Conservation (phyloP, 2,329 filamentous ascomycete species). For the Fusarium sp. region DNA sequence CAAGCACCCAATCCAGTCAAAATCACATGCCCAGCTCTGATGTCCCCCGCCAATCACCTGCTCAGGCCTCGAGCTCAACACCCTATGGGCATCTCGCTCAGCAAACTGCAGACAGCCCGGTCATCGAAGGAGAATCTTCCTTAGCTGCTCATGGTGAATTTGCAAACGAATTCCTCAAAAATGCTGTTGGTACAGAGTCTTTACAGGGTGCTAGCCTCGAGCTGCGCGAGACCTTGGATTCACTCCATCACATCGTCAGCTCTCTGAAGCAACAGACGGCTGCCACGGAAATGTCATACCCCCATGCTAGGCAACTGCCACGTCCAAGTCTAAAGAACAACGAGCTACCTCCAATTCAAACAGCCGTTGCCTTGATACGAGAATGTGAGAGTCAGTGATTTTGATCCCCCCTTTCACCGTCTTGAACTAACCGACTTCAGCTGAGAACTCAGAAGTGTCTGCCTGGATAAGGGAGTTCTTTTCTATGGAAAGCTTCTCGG, state of each 20-base stretch:
- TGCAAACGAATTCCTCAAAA: slow-evolving; percentile 57
- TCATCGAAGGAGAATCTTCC: slow-evolving; percentile 58
- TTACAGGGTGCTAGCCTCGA: slow-evolving; percentile 45
- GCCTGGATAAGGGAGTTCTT: slow-evolving; percentile 47
- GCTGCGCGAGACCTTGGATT: slow-evolving; percentile 50
- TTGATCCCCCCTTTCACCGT: neutral
- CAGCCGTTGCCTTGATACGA: slow-evolving; percentile 34
- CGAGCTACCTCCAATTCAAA: slow-evolving; percentile 41
- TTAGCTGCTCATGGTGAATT: slow-evolving; percentile 59
- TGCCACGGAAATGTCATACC: slow-evolving; percentile 40
- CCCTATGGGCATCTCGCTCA: slow-evolving; percentile 33
- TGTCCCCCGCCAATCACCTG: slow-evolving; percentile 19
- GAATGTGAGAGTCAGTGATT: slow-evolving; percentile 34
- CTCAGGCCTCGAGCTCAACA: slow-evolving; percentile 25
- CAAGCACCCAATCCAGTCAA: slow-evolving; percentile 8
- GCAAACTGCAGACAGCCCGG: slow-evolving; percentile 41
- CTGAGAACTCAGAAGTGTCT: slow-evolving; percentile 34
- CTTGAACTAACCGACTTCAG: slow-evolving; percentile 22
- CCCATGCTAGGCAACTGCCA: slow-evolving; percentile 31
- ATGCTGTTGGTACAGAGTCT: slow-evolving; percentile 48
- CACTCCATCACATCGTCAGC: slow-evolving; percentile 46
- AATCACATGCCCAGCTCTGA: slow-evolving; percentile 29
- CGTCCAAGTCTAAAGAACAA: slow-evolving; percentile 33
- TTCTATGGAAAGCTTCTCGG: slow-evolving; percentile 45
- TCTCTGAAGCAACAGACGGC: slow-evolving; percentile 41